Evolutionary conservation across 139 green algal species (phyloP).

Genomic region (Coelastrella sp.): DNA sequence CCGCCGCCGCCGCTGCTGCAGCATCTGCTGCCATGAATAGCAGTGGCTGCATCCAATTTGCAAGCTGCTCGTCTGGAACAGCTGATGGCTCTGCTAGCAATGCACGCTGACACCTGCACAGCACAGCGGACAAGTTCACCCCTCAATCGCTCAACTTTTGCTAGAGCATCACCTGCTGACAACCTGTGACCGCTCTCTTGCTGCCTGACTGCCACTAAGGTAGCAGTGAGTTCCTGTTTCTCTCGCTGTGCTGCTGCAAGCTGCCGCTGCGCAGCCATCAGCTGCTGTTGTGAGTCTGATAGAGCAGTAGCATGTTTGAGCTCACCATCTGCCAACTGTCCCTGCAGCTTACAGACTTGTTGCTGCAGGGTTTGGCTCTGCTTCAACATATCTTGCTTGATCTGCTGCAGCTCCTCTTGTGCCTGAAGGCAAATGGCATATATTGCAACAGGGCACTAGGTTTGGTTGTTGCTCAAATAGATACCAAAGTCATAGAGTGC

Average conservation of each 20-base stretch:
- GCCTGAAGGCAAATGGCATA: background rate
- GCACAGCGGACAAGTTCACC: conserved; percentile 13
- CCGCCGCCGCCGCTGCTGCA: too few relatives aligned
- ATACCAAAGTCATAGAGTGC: too few relatives aligned
- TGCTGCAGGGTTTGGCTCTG: conserved; percentile 18
- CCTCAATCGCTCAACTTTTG: conserved; percentile 22
- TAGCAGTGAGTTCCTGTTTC: conserved; percentile 1
- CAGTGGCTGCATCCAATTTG: conserved; percentile 11
- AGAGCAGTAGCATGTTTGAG: background rate
- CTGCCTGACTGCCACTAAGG: conserved; percentile 19
- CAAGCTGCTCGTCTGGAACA: background rate
- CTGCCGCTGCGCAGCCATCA: background rate
- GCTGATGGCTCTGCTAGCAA: background rate
- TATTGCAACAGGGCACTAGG: background rate
- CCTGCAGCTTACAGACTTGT: conserved; percentile 25
- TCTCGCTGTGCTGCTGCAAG: conserved; percentile 9
- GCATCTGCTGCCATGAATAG: background rate
- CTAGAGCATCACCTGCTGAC: conserved; percentile 1
- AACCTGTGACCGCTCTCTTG: background rate
- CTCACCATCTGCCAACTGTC: conserved; percentile 21
- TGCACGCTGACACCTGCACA: conserved; percentile 17
- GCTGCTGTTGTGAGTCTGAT: background rate
- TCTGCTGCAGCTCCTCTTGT: conserved; percentile 22
- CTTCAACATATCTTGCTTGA: conserved; percentile 14
- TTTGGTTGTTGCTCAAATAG: background rate